Evolutionary conservation across 192 early-diverging fungal species (phyloP).

Genomic region (Spinellus fusiger): DNA sequence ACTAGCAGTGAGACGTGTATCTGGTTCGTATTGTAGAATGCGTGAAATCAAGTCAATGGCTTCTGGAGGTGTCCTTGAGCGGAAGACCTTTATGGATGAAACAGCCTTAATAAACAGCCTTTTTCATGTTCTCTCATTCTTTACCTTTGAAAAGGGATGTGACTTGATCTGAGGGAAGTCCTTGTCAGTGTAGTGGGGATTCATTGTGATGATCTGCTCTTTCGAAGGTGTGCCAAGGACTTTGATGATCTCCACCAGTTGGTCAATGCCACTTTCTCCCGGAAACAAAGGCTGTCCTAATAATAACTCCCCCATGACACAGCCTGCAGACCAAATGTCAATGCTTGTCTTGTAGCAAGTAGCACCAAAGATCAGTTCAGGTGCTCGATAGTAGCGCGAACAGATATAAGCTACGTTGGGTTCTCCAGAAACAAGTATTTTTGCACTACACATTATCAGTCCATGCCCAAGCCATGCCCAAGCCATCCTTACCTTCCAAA

Average conservation of each 20-base stretch:
- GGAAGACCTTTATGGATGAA: slow-evolving; percentile 61
- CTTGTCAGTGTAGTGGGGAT: slow-evolving; percentile 95
- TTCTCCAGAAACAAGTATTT: slow-evolving; percentile 86
- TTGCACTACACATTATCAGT: slow-evolving; percentile 54
- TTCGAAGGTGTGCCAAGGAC: slow-evolving; percentile 89
- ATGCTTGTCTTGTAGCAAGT: slow-evolving; percentile 85
- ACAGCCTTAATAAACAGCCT: background rate
- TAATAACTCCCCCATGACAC: slow-evolving; percentile 93
- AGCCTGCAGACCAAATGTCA: slow-evolving; percentile 91
- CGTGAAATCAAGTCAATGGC: slow-evolving; percentile 77
- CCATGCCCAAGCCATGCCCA: background rate
- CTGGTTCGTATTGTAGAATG: slow-evolving; percentile 87
- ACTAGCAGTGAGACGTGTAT: slow-evolving; percentile 71
- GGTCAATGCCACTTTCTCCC: slow-evolving; percentile 93
- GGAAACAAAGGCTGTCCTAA: slow-evolving; percentile 90
- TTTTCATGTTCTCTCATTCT: background rate
- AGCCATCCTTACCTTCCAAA: slow-evolving; percentile 62
- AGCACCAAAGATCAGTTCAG: slow-evolving; percentile 92
- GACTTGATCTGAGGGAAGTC: slow-evolving; percentile 96
- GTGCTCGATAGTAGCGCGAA: slow-evolving; percentile 92
- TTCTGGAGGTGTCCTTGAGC: slow-evolving; percentile 74
- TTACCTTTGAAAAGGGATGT: slow-evolving; percentile 75
- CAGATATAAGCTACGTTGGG: slow-evolving; percentile 97
- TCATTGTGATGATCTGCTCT: slow-evolving; percentile 95
- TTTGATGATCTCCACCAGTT: slow-evolving; percentile 98